These are phyloP conservation scores for Breynia disticha DNA, from an alignment of 441 rosid species.

Conservation along the genomic window DNA sequence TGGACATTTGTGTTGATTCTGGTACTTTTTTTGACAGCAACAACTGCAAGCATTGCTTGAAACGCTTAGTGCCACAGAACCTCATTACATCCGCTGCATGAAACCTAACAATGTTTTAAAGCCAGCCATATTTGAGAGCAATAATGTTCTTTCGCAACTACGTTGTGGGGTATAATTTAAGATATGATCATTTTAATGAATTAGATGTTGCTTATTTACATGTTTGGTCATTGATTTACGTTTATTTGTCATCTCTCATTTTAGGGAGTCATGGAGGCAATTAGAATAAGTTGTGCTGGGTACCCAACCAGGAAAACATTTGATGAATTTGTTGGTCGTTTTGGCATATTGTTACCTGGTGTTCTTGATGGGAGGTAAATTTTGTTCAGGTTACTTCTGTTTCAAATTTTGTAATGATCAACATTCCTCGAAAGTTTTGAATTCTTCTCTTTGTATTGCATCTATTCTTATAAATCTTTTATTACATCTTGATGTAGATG, in stretches of 20 bases:
- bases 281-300: slow-evolving; percentile 98
- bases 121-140: slow-evolving; percentile 79
- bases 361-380: slow-evolving; percentile 48
- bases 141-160: slow-evolving; percentile 75
- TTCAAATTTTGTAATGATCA: background rate
- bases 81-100: slow-evolving; percentile 85
- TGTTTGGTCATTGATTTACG: background rate
- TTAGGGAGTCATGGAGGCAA: slow-evolving; percentile 99
- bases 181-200: slow-evolving; percentile 19
- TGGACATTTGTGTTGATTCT: slow-evolving; percentile 6
- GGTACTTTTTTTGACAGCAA: slow-evolving; percentile 47
- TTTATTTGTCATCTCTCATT: slow-evolving; percentile 3
- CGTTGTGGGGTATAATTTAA: slow-evolving; percentile 83
- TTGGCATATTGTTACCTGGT: slow-evolving; percentile 57
- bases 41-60: slow-evolving; percentile 95
- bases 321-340: slow-evolving; percentile 61
- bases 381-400: slow-evolving; percentile 7
- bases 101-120: slow-evolving; percentile 91
- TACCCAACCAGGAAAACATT: slow-evolving; percentile 85
- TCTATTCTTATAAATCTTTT: slow-evolving; percentile 5
- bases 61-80: slow-evolving; percentile 84
- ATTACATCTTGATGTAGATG: slow-evolving; percentile 23
- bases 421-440: slow-evolving; percentile 2
- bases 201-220: slow-evolving; percentile 7
- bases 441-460: slow-evolving; percentile 11